Base-by-base conservation (phyloP, 2,329 filamentous ascomycete genomes). In the Fonsecaea pedrosoi region DNA sequence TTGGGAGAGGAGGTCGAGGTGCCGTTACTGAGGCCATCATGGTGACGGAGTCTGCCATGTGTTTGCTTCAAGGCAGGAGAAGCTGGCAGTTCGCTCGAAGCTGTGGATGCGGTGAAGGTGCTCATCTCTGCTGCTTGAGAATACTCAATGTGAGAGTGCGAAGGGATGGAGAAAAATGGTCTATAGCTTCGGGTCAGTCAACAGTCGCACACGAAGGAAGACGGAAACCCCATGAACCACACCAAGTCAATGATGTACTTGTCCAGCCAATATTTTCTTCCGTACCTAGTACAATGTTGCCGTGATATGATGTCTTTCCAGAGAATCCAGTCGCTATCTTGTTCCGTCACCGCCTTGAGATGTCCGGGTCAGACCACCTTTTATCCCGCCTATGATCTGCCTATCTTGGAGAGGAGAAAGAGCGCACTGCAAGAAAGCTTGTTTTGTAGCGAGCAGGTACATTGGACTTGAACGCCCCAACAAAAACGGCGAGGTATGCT, bases 281-380 rank as follows among this genome's bases (percentile, higher is more conserved):
- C 40, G 4, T 7, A 10, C 4, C 25, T 25, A 25, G 25, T 25
- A 25, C 25, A 9, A 35, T 50, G 6, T 34, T n/a, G 56, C 2
- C 25, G 25, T 45, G 7, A 45, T 18, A 18, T 21, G 13, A 12
- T 50, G 8, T 50, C 4, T 25, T 2, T 25, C 4, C 25, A 34
- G 25, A 13, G 12, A 15, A 60, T 10, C 18, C 18, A 60, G 25
- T 25, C 6, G 15, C 25, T 35, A 50, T 10, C 25, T 9, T 25
- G 18, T 25, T 8, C 8, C n/a, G 25, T 60, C 57, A 60, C 57
- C 57, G 57, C 57, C 34, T 50, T 25, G 45, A 4, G 3, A 21
- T 13, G 40, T 50, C 40, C 57, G 30, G 25, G 50, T 60, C 37
- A 60, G 57, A 7, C 57, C 40, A 60, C 45, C 25, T 25, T 21